These are phyloP conservation scores for Pestalotiopsis fici DNA, from an alignment of 2,329 filamentous ascomycete species.

Conservation along the genomic window DNA sequence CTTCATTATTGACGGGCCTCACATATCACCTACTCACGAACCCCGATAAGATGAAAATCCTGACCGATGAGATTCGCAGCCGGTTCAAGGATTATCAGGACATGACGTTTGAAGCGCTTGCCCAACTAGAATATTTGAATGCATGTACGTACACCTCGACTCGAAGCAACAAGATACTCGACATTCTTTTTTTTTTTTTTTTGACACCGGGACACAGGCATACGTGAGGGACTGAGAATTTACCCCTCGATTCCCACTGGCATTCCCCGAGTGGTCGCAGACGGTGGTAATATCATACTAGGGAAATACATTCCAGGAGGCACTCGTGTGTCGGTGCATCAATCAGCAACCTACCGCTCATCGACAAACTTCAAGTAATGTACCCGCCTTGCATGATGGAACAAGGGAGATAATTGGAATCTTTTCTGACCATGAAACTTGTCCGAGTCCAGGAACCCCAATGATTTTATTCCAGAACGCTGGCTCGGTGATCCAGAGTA, in stretches of 20 bases:
- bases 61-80: neutral
- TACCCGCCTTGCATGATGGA: slow-evolving; percentile 34
- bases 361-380: slow-evolving; percentile 16
- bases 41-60: neutral
- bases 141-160: neutral
- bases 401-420: no score
- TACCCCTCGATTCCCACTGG: slow-evolving; percentile 16
- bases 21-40: slow-evolving; percentile 4
- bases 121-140: slow-evolving; percentile 5
- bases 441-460: slow-evolving; percentile 32
- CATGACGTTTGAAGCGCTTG: neutral
- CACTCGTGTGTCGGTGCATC: slow-evolving; percentile 17
- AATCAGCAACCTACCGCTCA: slow-evolving; percentile 10
- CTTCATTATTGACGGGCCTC: neutral
- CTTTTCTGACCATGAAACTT: slow-evolving; percentile 38
- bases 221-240: slow-evolving; percentile 16
- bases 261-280: slow-evolving; percentile 13
- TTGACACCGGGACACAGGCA: slow-evolving; percentile 7
- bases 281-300: slow-evolving; percentile 11
- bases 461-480: slow-evolving; percentile 20
- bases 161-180: no score
- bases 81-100: neutral
- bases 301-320: slow-evolving; percentile 13
- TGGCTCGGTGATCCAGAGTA: slow-evolving; percentile 21
- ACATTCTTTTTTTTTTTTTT: neutral